These are phyloP conservation scores for Yarrowia sp. DNA, from an alignment of 805 yeast genomes.

Conservation along the genomic window DNA sequence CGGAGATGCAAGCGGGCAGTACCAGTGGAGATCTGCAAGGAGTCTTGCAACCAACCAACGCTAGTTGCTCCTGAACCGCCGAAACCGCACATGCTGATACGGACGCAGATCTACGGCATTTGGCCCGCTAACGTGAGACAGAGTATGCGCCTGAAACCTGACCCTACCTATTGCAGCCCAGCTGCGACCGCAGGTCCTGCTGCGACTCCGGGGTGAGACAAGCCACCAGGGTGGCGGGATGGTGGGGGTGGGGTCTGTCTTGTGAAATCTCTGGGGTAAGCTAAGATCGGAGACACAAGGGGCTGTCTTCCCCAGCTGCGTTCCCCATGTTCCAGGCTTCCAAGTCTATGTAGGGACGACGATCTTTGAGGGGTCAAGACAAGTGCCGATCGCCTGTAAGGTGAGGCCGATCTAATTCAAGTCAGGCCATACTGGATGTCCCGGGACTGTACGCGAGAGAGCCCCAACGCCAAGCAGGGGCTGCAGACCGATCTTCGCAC, in stretches of 20 bases:
- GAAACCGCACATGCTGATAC: background rate
- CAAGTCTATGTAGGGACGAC: constrained; percentile 4
- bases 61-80: constrained; percentile 8
- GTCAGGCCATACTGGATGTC: constrained; percentile 15
- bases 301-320: background rate
- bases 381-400: constrained; percentile 1
- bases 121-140: constrained; percentile 9
- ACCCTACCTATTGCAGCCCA: background rate
- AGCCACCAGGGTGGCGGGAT: background rate
- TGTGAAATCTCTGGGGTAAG: background rate
- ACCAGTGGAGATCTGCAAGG: background rate
- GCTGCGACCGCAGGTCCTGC: background rate
- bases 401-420: background rate
- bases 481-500: too few species aligned
- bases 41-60: background rate
- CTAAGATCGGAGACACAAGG: background rate
- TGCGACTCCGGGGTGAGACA: background rate
- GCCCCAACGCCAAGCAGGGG: background rate
- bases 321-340: too few species aligned
- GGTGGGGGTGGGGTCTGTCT: background rate
- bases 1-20: background rate
- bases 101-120: background rate
- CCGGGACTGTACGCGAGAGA: too few species aligned
- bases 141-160: background rate
- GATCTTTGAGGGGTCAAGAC: constrained; percentile 22